Conservation (phyloP, 2,329 filamentous ascomycete species). For the Saccharata proteae region DNA sequence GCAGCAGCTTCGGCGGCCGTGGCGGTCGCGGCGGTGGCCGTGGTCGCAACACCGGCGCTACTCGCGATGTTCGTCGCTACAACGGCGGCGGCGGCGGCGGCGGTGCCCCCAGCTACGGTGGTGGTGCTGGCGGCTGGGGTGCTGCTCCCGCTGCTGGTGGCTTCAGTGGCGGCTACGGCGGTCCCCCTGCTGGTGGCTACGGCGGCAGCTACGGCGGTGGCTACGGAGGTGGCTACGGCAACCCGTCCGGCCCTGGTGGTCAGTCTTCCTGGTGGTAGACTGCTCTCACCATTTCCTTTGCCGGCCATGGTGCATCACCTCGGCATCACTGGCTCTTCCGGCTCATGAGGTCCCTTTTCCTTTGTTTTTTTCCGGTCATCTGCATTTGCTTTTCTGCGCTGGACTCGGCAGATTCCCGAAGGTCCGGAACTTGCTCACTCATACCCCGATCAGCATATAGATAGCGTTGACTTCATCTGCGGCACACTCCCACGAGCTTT, state of each 20-base stretch:
- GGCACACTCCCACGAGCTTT: constrained; percentile 26
- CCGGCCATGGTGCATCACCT: constrained; percentile 10
- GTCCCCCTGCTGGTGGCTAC: constrained; percentile 25
- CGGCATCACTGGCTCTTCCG: constrained; percentile 1
- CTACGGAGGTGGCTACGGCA: constrained; percentile 44
- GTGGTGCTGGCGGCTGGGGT: constrained; percentile 32
- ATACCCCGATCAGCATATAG: constrained; percentile 40
- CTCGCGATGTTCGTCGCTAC: constrained; percentile 70
- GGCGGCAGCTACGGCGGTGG: constrained; percentile 32
- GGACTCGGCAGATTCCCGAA: constrained; percentile 16
- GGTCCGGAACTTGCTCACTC: constrained; percentile 28
- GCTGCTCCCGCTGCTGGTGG: constrained; percentile 21
- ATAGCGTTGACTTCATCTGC: constrained; percentile 36
- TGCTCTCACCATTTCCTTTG: constrained; percentile 14
- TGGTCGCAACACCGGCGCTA: constrained; percentile 56
- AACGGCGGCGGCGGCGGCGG: constrained; percentile 47
- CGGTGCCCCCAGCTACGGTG: constrained; percentile 28
- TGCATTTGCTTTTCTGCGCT: constrained; percentile 20
- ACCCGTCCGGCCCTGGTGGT: constrained; percentile 51
- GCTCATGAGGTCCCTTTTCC: constrained; percentile 12
- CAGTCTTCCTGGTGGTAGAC: constrained; percentile 58
- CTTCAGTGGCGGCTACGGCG: constrained; percentile 20
- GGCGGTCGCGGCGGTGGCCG: constrained; percentile 54
- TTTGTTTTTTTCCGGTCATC: constrained; percentile 19
- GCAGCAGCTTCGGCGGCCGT: constrained; percentile 64